These are phyloP conservation scores for Pseudopyrenochaeta lycopersici DNA, from an alignment of 2,329 filamentous ascomycete genomes.

Conservation along the genomic window DNA sequence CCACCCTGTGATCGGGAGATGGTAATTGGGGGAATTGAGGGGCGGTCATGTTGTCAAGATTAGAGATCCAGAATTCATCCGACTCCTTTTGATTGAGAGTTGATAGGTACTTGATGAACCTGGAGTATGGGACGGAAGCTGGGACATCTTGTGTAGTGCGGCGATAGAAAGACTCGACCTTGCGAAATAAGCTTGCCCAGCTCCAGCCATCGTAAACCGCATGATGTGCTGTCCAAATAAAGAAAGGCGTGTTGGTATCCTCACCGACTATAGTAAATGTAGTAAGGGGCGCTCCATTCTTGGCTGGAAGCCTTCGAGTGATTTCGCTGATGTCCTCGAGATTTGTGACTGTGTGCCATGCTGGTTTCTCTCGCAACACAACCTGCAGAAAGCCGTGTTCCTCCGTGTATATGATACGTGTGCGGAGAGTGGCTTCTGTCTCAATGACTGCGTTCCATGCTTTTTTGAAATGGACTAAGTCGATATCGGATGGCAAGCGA, in stretches of 20 bases:
- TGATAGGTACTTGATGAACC: constrained; percentile 43
- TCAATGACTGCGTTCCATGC: constrained; percentile 58
- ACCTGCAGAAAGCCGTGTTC: constrained; percentile 44
- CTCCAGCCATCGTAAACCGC: constrained; percentile 50
- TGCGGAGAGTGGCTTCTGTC: constrained; percentile 58
- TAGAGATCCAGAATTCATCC: constrained; percentile 38
- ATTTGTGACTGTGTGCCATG: constrained; percentile 28
- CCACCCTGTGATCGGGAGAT: constrained; percentile 39
- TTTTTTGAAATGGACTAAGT: constrained; percentile 49
- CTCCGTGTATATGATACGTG: constrained; percentile 49
- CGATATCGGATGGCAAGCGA: constrained; percentile 39
- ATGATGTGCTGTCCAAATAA: constrained; percentile 50
- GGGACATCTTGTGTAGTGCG: constrained; percentile 10
- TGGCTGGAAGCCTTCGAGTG: constrained; percentile 38
- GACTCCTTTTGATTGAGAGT: constrained; percentile 36
- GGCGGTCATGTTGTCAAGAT: constrained; percentile 37
- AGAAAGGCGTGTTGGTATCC: constrained; percentile 24
- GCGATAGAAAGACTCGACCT: constrained; percentile 36
- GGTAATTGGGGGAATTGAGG: constrained; percentile 45
- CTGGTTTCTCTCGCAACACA: constrained; percentile 31
- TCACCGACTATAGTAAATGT: constrained; percentile 20
- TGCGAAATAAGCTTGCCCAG: constrained; percentile 34
- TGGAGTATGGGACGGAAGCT: constrained; percentile 36
- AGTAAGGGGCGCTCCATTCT: constrained; percentile 35
- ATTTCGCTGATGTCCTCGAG: constrained; percentile 35